These are phyloP conservation scores for Dichomitus squalens DNA, from an alignment of 1,284 basidiomycete species.

Conservation along the genomic window DNA sequence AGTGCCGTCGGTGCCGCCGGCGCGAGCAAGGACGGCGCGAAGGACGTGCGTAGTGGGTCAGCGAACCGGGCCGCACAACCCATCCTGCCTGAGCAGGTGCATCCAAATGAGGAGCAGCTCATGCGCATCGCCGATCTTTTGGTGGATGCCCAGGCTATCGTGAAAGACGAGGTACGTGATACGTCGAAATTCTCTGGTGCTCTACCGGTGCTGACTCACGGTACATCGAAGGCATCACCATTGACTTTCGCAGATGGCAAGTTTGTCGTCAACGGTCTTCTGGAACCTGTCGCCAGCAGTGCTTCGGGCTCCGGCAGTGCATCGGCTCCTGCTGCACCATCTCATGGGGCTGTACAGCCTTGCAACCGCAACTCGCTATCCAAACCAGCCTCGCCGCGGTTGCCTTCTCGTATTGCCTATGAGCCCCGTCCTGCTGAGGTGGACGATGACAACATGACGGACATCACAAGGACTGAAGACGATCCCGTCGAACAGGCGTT, in stretches of 20 bases:
- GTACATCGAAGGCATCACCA: constrained; percentile 11
- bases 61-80: constrained; percentile 1
- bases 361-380: background rate
- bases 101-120: constrained; percentile 94
- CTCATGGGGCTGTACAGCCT: background rate
- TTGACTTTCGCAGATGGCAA: constrained; percentile 13
- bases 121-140: constrained; percentile 92
- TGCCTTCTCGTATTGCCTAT: constrained; percentile 11
- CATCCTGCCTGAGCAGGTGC: constrained; percentile 56
- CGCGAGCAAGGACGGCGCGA: constrained; percentile 18
- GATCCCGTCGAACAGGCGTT: constrained; percentile 83
- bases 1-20: constrained; percentile 34
- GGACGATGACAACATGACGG: constrained; percentile 73
- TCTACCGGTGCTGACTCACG: background rate
- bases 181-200: background rate
- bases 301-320: no score
- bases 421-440: constrained; percentile 29
- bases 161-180: constrained; percentile 51
- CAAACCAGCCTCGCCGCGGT: background rate
- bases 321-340: background rate
- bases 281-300: constrained; percentile 18
- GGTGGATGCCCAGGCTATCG: constrained; percentile 71
- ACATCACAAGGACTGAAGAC: constrained; percentile 74
- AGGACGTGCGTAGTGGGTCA: constrained; percentile 7
- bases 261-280: constrained; percentile 34